Conservation (phyloP, 2,329 filamentous ascomycete genomes). For the Myriangium duriaei region DNA sequence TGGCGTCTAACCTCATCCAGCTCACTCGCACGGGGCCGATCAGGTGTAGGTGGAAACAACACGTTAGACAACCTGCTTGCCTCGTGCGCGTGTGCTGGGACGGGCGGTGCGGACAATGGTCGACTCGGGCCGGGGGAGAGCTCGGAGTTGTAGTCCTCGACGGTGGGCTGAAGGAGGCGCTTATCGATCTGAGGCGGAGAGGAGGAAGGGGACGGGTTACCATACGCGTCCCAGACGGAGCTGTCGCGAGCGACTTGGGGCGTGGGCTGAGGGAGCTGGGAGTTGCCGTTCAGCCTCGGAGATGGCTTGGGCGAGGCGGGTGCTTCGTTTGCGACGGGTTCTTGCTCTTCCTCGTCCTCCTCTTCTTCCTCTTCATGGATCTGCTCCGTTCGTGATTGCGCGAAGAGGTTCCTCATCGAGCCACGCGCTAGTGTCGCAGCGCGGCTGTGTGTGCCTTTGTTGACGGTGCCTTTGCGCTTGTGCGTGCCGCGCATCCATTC, state of each 20-base stretch:
- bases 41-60: conserved; percentile 1
- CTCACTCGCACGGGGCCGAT: not conserved
- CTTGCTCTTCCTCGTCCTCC: conserved; percentile 3
- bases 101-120: conserved; percentile 6
- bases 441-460: not conserved
- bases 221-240: conserved; percentile 21
- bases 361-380: conserved; percentile 9
- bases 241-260: conserved; percentile 15
- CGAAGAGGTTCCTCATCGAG: conserved; percentile 11
- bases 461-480: not conserved
- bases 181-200: conserved; percentile 8
- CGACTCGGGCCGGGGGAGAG: conserved; percentile 17
- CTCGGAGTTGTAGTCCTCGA: conserved; percentile 22
- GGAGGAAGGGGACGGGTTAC: not conserved
- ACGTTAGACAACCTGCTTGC: not conserved
- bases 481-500: conserved; percentile 20
- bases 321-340: not conserved
- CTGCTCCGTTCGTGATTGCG: conserved; percentile 5
- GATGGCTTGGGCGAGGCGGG: not conserved
- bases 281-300: not conserved
- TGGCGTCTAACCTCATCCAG: not conserved
- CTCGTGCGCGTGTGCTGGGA: not conserved
- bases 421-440: conserved; percentile 13
- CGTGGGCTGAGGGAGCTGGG: conserved; percentile 6
- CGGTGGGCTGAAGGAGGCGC: conserved; percentile 21